Evolutionary conservation across 1,139 yeast species (phyloP).

Genomic region (Taphrina betulina): DNA sequence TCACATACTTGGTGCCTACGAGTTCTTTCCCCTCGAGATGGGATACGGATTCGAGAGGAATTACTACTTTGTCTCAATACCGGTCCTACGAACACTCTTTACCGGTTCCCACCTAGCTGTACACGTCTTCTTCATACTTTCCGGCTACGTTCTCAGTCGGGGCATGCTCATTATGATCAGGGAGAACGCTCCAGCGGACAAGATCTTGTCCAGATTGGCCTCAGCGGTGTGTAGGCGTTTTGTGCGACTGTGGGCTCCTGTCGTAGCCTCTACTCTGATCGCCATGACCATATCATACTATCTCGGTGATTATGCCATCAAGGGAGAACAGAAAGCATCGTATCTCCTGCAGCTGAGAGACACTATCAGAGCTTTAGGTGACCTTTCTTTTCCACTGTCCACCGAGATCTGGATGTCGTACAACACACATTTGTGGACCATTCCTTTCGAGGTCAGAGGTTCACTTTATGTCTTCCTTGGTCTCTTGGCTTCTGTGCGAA

Average conservation of each 20-base stretch:
- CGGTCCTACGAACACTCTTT: slow-evolving; percentile 16
- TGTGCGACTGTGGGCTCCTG: slow-evolving; percentile 20
- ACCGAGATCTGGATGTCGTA: slow-evolving; percentile 4
- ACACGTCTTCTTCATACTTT: slow-evolving; percentile 23
- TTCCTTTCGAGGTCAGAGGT: slow-evolving; percentile 24
- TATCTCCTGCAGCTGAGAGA: neutral
- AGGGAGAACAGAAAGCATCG: neutral
- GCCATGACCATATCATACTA: slow-evolving; percentile 18
- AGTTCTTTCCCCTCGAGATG: slow-evolving; percentile 12
- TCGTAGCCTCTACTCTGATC: slow-evolving; percentile 18
- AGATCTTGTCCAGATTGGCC: slow-evolving; percentile 3
- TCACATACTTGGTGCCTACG: slow-evolving; percentile 18
- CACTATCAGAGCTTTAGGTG: neutral
- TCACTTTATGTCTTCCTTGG: slow-evolving; percentile 13
- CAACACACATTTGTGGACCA: slow-evolving; percentile 27
- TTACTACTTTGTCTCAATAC: slow-evolving; percentile 6
- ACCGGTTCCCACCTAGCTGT: slow-evolving; percentile 23
- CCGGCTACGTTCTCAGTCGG: slow-evolving; percentile 18
- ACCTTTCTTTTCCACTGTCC: neutral
- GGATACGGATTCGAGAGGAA: slow-evolving; percentile 17
- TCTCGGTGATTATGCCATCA: neutral
- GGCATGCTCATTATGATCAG: neutral
- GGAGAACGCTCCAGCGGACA: slow-evolving; percentile 2
- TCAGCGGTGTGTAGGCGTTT: slow-evolving; percentile 19
- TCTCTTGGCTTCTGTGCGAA: slow-evolving; percentile 8